A percentile compares a stretch with the other conserved stretches of the same genome.
Evolutionary conservation across 176 grass and related monocot genomes (phyloP).

Genomic region (Poa pratensis): DNA sequence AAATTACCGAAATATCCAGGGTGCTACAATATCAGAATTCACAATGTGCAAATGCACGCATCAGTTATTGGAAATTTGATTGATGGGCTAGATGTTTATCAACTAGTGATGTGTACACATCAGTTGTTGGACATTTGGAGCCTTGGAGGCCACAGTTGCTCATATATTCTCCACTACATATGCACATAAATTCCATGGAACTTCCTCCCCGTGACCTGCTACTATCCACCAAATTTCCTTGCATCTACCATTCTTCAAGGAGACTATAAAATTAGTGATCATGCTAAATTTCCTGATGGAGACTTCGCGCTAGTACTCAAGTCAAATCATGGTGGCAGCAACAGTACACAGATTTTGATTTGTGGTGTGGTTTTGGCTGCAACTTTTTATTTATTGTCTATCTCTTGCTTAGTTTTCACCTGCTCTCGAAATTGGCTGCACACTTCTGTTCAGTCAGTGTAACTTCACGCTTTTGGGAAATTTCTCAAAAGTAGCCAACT

Average conservation of each 20-base stretch:
- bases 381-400: slow-evolving; percentile 15
- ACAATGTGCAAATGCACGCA: background rate
- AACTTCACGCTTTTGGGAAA: background rate
- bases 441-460: background rate
- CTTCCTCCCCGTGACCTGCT: slow-evolving; percentile 21
- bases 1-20: background rate
- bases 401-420: background rate
- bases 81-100: background rate
- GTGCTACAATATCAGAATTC: background rate
- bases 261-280: background rate
- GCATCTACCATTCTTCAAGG: slow-evolving; percentile 8
- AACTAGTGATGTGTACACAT: background rate
- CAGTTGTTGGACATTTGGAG: background rate
- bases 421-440: background rate
- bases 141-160: background rate
- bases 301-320: background rate
- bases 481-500: background rate
- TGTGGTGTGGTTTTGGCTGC: background rate
- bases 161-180: background rate
- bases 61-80: background rate
- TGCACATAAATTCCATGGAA: slow-evolving; percentile 39
- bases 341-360: background rate
- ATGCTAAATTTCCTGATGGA: background rate
- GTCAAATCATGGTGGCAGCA: slow-evolving; percentile 16
- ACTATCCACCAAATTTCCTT: slow-evolving; percentile 36